phyloP scores from a whole-genome alignment of 345 rosid species.

The Boechera stricta region DNA sequence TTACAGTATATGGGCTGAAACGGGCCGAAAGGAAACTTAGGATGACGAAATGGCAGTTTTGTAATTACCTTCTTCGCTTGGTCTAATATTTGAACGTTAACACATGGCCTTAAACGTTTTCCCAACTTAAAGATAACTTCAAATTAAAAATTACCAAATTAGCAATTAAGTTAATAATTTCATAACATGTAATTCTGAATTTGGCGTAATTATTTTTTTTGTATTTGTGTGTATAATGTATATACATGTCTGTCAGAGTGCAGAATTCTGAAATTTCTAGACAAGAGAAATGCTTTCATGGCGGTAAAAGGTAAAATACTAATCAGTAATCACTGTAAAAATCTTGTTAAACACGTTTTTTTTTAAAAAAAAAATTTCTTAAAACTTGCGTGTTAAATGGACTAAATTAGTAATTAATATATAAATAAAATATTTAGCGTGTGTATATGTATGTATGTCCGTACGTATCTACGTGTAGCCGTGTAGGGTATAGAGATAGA shows the following conservation, averaged over 20 bases:
- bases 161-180: not conserved
- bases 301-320: constrained; percentile 11
- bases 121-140: not conserved
- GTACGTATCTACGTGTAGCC: constrained; percentile 42
- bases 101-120: not conserved
- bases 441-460: constrained; percentile 5
- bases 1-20: not conserved
- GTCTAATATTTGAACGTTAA: not conserved
- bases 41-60: not conserved
- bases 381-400: not conserved
- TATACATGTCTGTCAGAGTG: not conserved
- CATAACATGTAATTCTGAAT: not conserved
- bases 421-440: not conserved
- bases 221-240: too few relatives aligned
- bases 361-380: not conserved
- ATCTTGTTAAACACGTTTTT: constrained; percentile 4
- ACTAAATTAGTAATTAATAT: constrained; percentile 1
- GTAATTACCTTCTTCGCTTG: not conserved
- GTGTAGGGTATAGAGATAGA: constrained; percentile 27
- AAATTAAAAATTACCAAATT: not conserved
- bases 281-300: constrained; percentile 6
- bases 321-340: constrained; percentile 22
- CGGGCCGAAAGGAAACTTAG: not conserved
- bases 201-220: not conserved
- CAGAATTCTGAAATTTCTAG: not conserved